Evolutionary conservation across 1,284 basidiomycete genomes (phyloP), one percentile per base, ranked within the genome.

Genomic region (Vanrija pseudolonga): DNA sequence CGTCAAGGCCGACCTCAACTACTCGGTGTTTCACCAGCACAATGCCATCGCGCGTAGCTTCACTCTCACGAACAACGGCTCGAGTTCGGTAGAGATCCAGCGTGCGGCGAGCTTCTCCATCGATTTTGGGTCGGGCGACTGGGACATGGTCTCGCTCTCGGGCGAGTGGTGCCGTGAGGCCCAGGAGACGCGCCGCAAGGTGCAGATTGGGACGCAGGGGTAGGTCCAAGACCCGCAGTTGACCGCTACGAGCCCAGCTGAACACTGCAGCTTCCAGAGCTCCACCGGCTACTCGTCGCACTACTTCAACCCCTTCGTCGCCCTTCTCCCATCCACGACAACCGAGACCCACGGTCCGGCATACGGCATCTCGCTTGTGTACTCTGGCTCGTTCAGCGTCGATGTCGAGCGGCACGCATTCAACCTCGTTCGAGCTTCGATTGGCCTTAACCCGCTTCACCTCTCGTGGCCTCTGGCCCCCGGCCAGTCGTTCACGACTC

Each of bases 241-340:
- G n/a, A n/a, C n/a, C n/a, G n/a, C n/a, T n/a, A n/a, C n/a, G n/a
- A n/a, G n/a, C n/a, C n/a, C n/a, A n/a, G n/a, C n/a, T n/a, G n/a
- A n/a, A n/a, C 38, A 20, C 19, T 11, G n/a, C 55, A 65, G 63
- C 9, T 58, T 64, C 42, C 55, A 57, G 22, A 61, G 49, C 45
- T 32, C 52, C 6, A 60, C 60, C 11, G 65, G 65, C 2, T 62
- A 59, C 39, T 65, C 65, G 0, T 65, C 63, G 4, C 63, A 65
- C 49, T 51, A 57, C 18, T 54, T 62, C 59, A 67, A 67, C 50
- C 65, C 65, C 6, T 67, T 65, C 54, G 39, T 65, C 45, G 60
- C 55, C 1, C 41, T 67, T 15, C 41, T 60, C 22, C 19, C 45
- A 9, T 45, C 57, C 24, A 11, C 20, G 2, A 59, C 61, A 7